Percentiles rank a stretch among this genome's conserved stretches.
phyloP scores from a whole-genome alignment of 768 basidiomycete species.

The Lepiota subincarnata region DNA sequence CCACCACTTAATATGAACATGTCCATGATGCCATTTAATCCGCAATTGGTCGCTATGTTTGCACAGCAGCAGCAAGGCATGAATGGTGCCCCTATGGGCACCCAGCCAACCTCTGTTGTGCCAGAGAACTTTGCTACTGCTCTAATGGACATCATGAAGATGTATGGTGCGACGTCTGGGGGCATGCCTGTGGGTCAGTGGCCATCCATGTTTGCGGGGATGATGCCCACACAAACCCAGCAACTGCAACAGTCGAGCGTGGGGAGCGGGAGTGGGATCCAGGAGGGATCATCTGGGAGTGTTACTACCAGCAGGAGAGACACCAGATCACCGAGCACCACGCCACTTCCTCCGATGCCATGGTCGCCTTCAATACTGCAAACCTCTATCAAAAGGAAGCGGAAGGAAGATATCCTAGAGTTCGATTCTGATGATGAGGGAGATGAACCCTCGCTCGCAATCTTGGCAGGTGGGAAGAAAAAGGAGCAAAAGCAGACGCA shows the following conservation, averaged over 20 bases:
- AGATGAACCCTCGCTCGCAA: background rate
- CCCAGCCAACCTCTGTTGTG: slow-evolving; percentile 4
- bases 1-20: slow-evolving; percentile 10
- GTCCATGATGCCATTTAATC: slow-evolving; percentile 10
- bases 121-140: slow-evolving; percentile 8
- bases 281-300: slow-evolving; percentile 1
- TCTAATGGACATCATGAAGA: slow-evolving; percentile 14
- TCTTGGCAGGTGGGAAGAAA: background rate
- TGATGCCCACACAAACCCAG: slow-evolving; percentile 13
- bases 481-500: background rate
- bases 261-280: background rate
- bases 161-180: slow-evolving; percentile 4
- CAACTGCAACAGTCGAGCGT: background rate
- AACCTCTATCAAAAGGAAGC: slow-evolving; percentile 5
- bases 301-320: slow-evolving; percentile 1
- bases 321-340: background rate
- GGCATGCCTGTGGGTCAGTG: slow-evolving; percentile 13
- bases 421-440: background rate
- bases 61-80: slow-evolving; percentile 10
- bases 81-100: background rate
- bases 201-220: slow-evolving; percentile 4
- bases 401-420: background rate
- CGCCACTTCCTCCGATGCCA: background rate
- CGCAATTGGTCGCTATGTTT: slow-evolving; percentile 6
- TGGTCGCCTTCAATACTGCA: slow-evolving; percentile 1